Base-by-base conservation (phyloP, 169 alveolate genomes). In the Cryptosporidium viatorum region DNA sequence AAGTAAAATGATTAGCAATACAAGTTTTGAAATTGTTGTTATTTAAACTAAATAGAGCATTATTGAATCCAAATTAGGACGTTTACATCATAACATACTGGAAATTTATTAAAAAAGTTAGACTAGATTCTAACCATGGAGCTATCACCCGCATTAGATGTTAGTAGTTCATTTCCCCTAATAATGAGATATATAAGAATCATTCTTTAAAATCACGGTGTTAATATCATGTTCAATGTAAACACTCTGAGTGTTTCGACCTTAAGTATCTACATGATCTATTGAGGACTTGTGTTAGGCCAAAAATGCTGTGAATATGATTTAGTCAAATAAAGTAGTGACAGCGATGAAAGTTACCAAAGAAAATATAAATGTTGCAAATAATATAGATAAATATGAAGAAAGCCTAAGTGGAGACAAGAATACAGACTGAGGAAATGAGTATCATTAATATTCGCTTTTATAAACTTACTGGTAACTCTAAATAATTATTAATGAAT, bases 351-450 rank as follows among this genome's bases (percentile, higher is more conserved):
- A 80, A 16, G 75, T 80, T 62, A 80, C 26, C 39, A 80, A 43
- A 3, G 65, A 80, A 80, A 80, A 59, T 65, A 80, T 29, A 16
- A 80, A n/a, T n/a, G 89, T 62, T 62, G 75, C 33, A 29, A 60
- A 80, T 8, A 59, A 6, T 59, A 48, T 26, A 7, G 89, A 59
- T 23, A 80, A 80, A 62, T 80, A 80, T 48, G 89, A 80, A 26
- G 89, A 80, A 3, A 80, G 41, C 33, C 89, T 80, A 16, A 80
- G 68, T 6, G 89, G 89, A 45, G 89, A 65, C 48, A 80, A 45
- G n/a, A 80, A 62, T 37, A 80, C 26, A n/a, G 89, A 62, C 89
- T 6, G 3, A 21, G 6, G n/a, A 80, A 62, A 37, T 62, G 8
- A 60, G 26, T 3, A 74, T 23, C 3, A 43, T 23, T 10, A 62